Evolutionary conservation across 371 early-diverging fungal genomes (phyloP), one percentile per base, ranked within the genome.

Genomic region (Mucor indicus): DNA sequence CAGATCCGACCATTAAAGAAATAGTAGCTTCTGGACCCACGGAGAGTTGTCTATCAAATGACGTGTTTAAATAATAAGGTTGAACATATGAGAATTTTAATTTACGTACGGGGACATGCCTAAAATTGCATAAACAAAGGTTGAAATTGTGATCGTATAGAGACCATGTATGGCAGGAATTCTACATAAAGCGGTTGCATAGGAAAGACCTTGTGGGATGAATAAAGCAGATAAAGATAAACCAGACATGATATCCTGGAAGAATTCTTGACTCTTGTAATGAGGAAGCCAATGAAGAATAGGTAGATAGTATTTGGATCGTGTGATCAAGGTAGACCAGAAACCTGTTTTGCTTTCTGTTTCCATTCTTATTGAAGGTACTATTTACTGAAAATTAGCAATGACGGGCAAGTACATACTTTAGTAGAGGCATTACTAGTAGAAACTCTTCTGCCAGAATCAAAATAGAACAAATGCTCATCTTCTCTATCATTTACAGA

Each of bases 11-110:
- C 32, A 94, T 74, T 50, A 92, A 87, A 7, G 92, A 88, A 1
- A 92, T 80, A 1, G 92, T 72, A 1, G 95, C 92, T 67, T 91
- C 93, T 8, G 94, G 94, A 3, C 94, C 94, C 46, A 92, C 75
- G 2, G 89, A 86, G 38, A 94, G 67, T 57, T 94, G 92, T 13
- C 69, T 78, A 52, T 48, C 39, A 27, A 25, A 30, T 32, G 9
- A 37, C 42, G 29, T 53, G 16, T 23, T 16, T 29, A 31, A 16
- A 24, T 16, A 23, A 38, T 17, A 31, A 16, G 12, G 11, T 13
- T 44, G 13, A 36, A 4, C 1, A 12, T 12, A n/a, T 31, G 21
- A 21, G 13, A 33, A 24, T 31, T 30, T 13, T 30, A 11, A 42
- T 24, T 17, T 4, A 48, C 62, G 40, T 62, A 80, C 66, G 91